Evolutionary conservation across 1,284 basidiomycete species (phyloP), one percentile per base, ranked within the genome.

Genomic region (Takashimella koratensis): DNA sequence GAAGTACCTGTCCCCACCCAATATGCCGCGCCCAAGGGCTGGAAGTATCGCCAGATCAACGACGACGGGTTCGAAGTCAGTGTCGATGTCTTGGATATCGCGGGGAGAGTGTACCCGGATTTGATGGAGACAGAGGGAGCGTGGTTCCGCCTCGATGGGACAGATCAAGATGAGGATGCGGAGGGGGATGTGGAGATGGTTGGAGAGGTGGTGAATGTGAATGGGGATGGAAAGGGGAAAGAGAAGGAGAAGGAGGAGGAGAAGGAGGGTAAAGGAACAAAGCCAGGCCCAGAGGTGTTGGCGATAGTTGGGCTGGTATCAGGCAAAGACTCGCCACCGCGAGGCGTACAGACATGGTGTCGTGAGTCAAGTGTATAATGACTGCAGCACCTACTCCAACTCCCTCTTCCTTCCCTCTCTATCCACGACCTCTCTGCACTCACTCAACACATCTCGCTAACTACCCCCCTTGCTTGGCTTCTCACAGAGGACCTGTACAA

Each of bases 11-110:
- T 53, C 22, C 50, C 58, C 6, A 41, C 36, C 13, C 26, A 49
- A 6, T 49, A 63, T 43, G 16, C 8, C 23, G 46, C 68, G 5
- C 62, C 65, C 2, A 62, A 59, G 44, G 66, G 66, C 0, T 63
- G 43, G 40, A 39, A 48, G 23, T 73, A 65, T 51, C 53, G 61
- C 12, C 62, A 65, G 24, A 42, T 74, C 20, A 73, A 72, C 46
- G 49, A 54, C 3, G 43, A 45, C 1, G 62, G 49, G 0, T 54
- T 45, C 2, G 67, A 73, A 45, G 64, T 67, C 12, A 63, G 54
- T 4, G 53, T 63, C 21, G 72, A 74, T 56, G 51, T 71, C 23
- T 63, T 66, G n/a, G 72, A 74, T 56, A 54, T 74, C 16, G 66
- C 66, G 1, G 71, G 72, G 2, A 56, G 72, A 13, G 27, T 59